Evolutionary conservation across 2,329 filamentous ascomycete species (phyloP).

Genomic region (Exophiala alcalophila): DNA sequence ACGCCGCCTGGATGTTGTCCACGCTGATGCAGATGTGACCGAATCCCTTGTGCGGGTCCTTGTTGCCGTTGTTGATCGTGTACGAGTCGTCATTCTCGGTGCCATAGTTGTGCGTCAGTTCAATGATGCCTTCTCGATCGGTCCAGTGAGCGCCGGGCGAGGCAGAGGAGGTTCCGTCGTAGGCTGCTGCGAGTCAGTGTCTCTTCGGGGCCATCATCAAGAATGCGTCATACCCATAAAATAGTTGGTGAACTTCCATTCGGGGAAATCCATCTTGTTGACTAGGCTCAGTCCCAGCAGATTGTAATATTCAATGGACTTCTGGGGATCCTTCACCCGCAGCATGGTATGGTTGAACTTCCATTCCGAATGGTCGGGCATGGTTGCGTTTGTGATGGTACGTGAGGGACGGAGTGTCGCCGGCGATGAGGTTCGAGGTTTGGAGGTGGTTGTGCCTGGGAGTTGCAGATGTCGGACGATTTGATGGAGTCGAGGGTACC

Average conservation of each 20-base stretch:
- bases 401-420: neutral
- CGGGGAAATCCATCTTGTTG: constrained; percentile 75
- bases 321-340: constrained; percentile 73
- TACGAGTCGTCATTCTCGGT: constrained; percentile 81
- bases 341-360: constrained; percentile 70
- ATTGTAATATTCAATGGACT: constrained; percentile 82
- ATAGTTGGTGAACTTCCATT: constrained; percentile 91
- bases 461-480: constrained; percentile 8
- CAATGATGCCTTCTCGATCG: constrained; percentile 84
- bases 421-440: constrained; percentile 1
- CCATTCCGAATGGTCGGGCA: constrained; percentile 50
- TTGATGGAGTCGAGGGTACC: constrained; percentile 11
- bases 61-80: constrained; percentile 82
- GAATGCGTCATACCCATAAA: constrained; percentile 57
- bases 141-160: constrained; percentile 71
- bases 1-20: constrained; percentile 83
- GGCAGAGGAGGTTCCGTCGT: constrained; percentile 71
- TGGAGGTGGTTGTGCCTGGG: constrained; percentile 3
- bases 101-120: constrained; percentile 81
- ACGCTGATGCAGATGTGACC: constrained; percentile 83
- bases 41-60: constrained; percentile 78
- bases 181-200: constrained; percentile 53
- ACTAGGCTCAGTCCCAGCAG: constrained; percentile 84
- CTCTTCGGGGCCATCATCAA: too few species aligned
- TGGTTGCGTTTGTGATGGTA: constrained; percentile 23